Evolutionary conservation across 139 green algal genomes (phyloP).

Genomic region (Tetraselmis chui): DNA sequence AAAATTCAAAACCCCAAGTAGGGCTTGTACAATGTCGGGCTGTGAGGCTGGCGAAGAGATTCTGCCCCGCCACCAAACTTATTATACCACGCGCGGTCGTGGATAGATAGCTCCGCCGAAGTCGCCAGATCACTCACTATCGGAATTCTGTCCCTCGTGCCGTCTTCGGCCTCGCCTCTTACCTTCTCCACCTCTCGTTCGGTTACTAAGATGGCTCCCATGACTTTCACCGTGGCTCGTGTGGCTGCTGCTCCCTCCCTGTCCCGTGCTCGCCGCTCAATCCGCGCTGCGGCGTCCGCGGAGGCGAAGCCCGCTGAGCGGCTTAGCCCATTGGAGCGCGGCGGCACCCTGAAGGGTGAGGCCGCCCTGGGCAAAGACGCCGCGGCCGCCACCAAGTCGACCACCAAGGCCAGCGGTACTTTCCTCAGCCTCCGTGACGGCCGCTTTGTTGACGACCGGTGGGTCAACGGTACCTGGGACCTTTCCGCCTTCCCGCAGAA

Average conservation of each 20-base stretch:
- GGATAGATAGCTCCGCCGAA: too few species aligned
- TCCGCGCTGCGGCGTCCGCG: background rate
- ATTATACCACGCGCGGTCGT: too few species aligned
- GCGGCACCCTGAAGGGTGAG: background rate
- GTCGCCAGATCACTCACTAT: too few species aligned
- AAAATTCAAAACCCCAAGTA: background rate
- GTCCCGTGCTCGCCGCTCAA: background rate
- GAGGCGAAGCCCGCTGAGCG: background rate
- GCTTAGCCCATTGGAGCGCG: background rate
- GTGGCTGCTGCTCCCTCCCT: background rate
- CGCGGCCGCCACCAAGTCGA: conserved; percentile 1
- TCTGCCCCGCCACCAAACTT: too few species aligned
- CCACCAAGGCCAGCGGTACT: background rate
- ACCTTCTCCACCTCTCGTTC: background rate
- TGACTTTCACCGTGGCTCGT: background rate
- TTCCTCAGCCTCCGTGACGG: conserved; percentile 42
- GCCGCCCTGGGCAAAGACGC: conserved; percentile 5
- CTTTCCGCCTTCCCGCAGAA: conserved; percentile 11
- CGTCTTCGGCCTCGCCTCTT: background rate
- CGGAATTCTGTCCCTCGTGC: background rate
- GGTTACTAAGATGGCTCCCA: background rate
- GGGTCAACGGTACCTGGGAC: conserved; percentile 54
- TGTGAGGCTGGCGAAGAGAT: too few species aligned
- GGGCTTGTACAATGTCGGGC: background rate
- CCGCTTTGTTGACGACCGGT: conserved; percentile 76